Evolutionary conservation across 2,329 filamentous ascomycete genomes (phyloP), one percentile per base, ranked within the genome.

Genomic region (Epichloe sibirici): DNA sequence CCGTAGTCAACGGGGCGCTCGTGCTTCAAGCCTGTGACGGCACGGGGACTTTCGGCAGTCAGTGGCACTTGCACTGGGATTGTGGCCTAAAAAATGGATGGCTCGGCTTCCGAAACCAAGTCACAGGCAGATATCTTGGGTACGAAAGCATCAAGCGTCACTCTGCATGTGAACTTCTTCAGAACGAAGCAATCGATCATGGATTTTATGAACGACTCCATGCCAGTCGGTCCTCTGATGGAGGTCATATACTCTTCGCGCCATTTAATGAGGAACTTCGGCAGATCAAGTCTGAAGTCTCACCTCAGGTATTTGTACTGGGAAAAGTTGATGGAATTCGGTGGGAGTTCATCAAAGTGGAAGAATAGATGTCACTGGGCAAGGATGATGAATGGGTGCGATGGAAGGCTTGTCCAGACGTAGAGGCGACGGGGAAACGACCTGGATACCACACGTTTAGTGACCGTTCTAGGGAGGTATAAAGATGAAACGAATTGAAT

Each of bases 221-320:
- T n/a, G 23, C n/a, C 5, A 31, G 6, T 13, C 12, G 23, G 25
- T 28, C 43, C 6, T 7, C 13, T 3, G 15, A n/a, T 31, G 13
- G 25, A 9, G 2, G 43, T 2, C 25, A 45, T 6, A 34, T 13
- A n/a, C 25, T 45, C 6, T 13, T 3, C n/a, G 43, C 6, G 43
- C 42, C 42, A 28, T 9, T 9, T 31, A 0, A 9, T 31, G 1
- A 4, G 3, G 8, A 9, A 3, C 0, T 31, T 31, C 8, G 28
- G 28, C 28, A 0, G 28, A 0, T 31, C 7, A 3, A 0, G 28
- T 3, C 7, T 9, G 2, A 1, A 31, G 7, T 1, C 6, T n/a
- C n/a, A n/a, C n/a, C n/a, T n/a, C n/a, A 7, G 9, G 28, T 0
- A 31, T 31, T 31, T 1, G 3, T 1, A 3, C 28, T 8, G 1